These are phyloP conservation scores for Neonectria faginata DNA, from an alignment of 2,329 filamentous ascomycete species.

Conservation along the genomic window DNA sequence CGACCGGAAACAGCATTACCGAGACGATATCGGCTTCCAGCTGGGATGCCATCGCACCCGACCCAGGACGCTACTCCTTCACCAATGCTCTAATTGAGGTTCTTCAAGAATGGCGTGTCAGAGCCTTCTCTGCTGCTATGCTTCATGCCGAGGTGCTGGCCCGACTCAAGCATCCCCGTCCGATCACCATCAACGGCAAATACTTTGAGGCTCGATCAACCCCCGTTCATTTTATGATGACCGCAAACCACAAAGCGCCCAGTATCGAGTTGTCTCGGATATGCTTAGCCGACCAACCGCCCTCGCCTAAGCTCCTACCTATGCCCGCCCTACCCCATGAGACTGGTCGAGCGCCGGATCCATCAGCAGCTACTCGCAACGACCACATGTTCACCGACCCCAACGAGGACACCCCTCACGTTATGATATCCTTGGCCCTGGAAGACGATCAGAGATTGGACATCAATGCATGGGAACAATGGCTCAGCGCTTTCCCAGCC, in stretches of 20 bases:
- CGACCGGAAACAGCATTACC: constrained; percentile 68
- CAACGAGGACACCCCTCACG: constrained; percentile 67
- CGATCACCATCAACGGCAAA: constrained; percentile 68
- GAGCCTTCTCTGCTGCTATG: constrained; percentile 70
- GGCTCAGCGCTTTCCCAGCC: constrained; percentile 67
- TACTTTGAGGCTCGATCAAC: constrained; percentile 69
- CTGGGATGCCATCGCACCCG: constrained; percentile 71
- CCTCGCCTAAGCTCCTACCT: constrained; percentile 38
- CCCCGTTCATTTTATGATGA: constrained; percentile 73
- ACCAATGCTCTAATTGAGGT: constrained; percentile 70
- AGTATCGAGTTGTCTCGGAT: constrained; percentile 66
- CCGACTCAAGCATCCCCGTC: constrained; percentile 69
- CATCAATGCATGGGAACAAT: constrained; percentile 69
- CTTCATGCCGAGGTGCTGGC: constrained; percentile 70
- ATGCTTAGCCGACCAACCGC: constrained; percentile 41
- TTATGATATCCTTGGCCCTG: constrained; percentile 70
- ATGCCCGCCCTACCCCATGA: constrained; percentile 36
- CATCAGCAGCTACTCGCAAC: constrained; percentile 36
- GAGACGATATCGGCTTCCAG: constrained; percentile 72
- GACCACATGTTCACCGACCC: constrained; percentile 56
- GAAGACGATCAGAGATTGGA: constrained; percentile 69
- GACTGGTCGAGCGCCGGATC: constrained; percentile 45
- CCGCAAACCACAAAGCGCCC: constrained; percentile 67
- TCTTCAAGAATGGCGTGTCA: constrained; percentile 66
- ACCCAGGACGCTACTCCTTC: constrained; percentile 70